Base-by-base conservation (phyloP, 83 land plant species). In the Diphasiastrum complanatum region DNA sequence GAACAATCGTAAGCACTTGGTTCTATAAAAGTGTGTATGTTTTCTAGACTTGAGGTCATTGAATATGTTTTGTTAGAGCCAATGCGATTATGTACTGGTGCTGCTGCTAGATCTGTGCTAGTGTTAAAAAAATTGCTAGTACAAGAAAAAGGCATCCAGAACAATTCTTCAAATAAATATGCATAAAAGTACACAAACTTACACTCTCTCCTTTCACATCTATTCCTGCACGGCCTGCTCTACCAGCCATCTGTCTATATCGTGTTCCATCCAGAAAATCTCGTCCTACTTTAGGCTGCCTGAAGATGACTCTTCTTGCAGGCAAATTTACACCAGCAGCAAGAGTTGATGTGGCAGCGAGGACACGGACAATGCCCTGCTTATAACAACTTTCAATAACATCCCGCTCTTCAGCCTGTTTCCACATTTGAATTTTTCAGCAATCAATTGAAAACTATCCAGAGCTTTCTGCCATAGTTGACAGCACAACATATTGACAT, bases 321-420 rank as follows among this genome's bases (percentile, higher is more conserved):
- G 99, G 99, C 61, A 93, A 64, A 61, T 93, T 93, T 45, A 93
- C 96, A 2, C 99, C 99, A 38, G 99, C 99, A 79, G 99, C 99
- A 65, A 93, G 78, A 23, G 99, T 93, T 33, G 99, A 93, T 55
- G 99, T 93, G 47, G 99, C 99, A 61, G 86, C 75, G 52, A 93
- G 78, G 10, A 93, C 99, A 62, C 96, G 86, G 31, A 93, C 83
- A 58, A 89, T 73, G 40, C 99, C 96, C 64, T 71, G 82, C 30
- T 84, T 80, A 55, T 85, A 93, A 74, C 99, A 93, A 18, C 80
- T 69, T 77, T 93, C 99, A 36, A 93, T 70, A 65, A 89, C 73
- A 64, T 93, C 99, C 59, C 99, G 74, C 41, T 93, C 99, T 60
- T 93, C 99, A 51, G 83, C 92, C 99, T 93, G 59, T 41, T 8